These are phyloP conservation scores for Macrolepiota albuminosa DNA, from an alignment of 768 basidiomycete genomes.

Conservation along the genomic window DNA sequence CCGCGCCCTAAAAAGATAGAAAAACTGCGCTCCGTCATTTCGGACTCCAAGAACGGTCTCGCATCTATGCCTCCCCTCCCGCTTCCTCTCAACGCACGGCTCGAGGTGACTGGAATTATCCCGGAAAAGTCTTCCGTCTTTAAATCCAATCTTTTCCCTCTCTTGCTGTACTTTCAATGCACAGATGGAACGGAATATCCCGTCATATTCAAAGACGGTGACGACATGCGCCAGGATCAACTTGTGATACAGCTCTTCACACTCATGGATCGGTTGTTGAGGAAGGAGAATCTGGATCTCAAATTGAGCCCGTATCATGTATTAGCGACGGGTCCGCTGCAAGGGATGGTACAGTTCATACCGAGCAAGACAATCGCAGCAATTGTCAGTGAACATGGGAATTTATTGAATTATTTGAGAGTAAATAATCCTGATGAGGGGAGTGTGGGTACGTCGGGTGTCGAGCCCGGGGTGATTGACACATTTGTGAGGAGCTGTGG, in stretches of 20 bases:
- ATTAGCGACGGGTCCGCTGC: conserved; percentile 83
- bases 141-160: conserved; percentile 93
- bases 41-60: conserved; percentile 84
- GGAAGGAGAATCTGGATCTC: conserved; percentile 94
- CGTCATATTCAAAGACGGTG: conserved; percentile 98
- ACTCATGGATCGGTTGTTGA: conserved; percentile 89
- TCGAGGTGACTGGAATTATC: conserved; percentile 81
- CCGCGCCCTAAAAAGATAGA: conserved; percentile 97
- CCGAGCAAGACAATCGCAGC: conserved; percentile 94
- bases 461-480: conserved; percentile 92
- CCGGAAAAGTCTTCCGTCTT: conserved; percentile 93
- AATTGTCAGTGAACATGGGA: conserved; percentile 90
- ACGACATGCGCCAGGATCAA: conserved; percentile 98
- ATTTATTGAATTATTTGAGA: conserved; percentile 82
- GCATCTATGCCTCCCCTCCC: conserved; percentile 75
- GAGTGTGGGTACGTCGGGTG: conserved; percentile 89
- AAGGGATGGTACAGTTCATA: conserved; percentile 96
- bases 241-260: conserved; percentile 98
- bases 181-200: conserved; percentile 83
- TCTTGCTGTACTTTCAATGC: conserved; percentile 87
- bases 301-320: conserved; percentile 91
- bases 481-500: conserved; percentile 97
- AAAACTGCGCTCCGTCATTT: conserved; percentile 79
- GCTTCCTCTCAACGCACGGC: conserved; percentile 84
- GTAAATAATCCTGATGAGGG: conserved; percentile 90